Conservation (phyloP, 1,284 basidiomycete species). For the Naganishia albida region DNA sequence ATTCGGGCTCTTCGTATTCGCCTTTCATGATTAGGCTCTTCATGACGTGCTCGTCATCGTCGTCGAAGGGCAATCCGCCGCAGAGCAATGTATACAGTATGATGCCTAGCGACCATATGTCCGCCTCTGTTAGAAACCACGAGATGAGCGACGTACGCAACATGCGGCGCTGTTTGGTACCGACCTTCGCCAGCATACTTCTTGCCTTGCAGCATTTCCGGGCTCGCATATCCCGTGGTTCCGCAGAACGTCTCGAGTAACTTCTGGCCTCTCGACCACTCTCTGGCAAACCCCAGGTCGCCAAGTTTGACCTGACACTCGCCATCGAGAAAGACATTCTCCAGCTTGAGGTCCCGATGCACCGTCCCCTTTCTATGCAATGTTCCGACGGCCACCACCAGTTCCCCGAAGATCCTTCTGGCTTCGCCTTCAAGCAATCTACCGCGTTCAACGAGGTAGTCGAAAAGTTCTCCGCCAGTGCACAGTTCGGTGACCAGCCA, state of each 20-base stretch:
- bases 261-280: constrained; percentile 72
- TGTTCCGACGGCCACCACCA: constrained; percentile 93
- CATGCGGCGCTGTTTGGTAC: constrained; percentile 38
- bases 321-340: constrained; percentile 90
- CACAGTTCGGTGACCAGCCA: constrained; percentile 98
- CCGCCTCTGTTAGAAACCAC: constrained; percentile 68
- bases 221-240: constrained; percentile 85
- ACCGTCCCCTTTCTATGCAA: constrained; percentile 86
- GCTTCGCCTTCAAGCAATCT: constrained; percentile 80
- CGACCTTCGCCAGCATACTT: constrained; percentile 85
- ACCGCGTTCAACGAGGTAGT: constrained; percentile 94
- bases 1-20: constrained; percentile 88
- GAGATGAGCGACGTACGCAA: neutral
- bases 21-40: constrained; percentile 80
- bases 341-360: constrained; percentile 93
- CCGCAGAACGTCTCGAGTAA: constrained; percentile 92
- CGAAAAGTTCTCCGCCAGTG: constrained; percentile 93
- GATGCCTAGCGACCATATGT: constrained; percentile 94
- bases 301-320: constrained; percentile 84
- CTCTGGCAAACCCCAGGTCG: constrained; percentile 95
- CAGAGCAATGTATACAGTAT: constrained; percentile 93
- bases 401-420: constrained; percentile 82
- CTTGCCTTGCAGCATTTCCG: constrained; percentile 87
- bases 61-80: constrained; percentile 93
- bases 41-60: constrained; percentile 91